These are phyloP conservation scores for Arachis hypogaea DNA, from an alignment of 306 rosid genomes.

Conservation along the genomic window DNA sequence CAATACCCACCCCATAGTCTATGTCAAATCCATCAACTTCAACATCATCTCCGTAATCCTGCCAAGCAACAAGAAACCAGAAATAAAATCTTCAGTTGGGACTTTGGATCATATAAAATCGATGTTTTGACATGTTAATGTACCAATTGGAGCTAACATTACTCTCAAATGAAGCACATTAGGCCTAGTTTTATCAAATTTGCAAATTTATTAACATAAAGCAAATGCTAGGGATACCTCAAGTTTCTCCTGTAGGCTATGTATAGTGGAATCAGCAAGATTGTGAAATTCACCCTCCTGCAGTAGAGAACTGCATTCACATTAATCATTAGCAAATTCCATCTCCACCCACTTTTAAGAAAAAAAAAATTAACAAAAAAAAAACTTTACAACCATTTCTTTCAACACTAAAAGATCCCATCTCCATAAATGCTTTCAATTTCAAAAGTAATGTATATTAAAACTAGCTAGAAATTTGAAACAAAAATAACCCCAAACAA, in stretches of 20 bases:
- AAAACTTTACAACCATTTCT: constrained; percentile 11
- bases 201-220: constrained; percentile 5
- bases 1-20: constrained; percentile 49
- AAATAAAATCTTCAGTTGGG: background rate
- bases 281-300: constrained; percentile 80
- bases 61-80: constrained; percentile 38
- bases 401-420: constrained; percentile 6
- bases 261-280: constrained; percentile 78
- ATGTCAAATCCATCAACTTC: constrained; percentile 85
- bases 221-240: constrained; percentile 55
- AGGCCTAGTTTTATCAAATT: constrained; percentile 2
- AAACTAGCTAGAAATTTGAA: too few species aligned
- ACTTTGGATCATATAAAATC: constrained; percentile 17
- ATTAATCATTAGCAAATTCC: constrained; percentile 53
- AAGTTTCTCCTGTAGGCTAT: constrained; percentile 72
- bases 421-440: background rate
- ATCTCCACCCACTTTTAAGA: background rate
- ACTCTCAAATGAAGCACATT: constrained; percentile 10
- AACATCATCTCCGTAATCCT: constrained; percentile 83
- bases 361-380: constrained; percentile 1
- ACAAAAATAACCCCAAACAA: too few species aligned
- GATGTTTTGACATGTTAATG: background rate
- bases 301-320: constrained; percentile 67
- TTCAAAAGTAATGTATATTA: background rate
- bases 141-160: constrained; percentile 6